Conservation (phyloP, 495 filamentous ascomycete genomes). For the Astrocystis sublimbata region DNA sequence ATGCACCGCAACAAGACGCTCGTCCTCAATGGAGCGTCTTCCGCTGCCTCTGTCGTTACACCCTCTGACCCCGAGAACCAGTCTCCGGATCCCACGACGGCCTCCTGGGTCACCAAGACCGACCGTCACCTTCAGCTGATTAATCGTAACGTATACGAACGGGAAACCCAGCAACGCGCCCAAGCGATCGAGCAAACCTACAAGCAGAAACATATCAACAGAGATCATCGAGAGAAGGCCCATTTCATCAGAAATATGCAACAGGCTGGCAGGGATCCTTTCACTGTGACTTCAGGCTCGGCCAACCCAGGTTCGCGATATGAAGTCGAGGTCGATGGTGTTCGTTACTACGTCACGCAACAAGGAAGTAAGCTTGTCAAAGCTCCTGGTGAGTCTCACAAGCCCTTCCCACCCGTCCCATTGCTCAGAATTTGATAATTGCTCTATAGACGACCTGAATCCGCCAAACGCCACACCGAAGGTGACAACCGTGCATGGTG, state of each 20-base stretch:
- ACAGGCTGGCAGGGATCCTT: constrained; percentile 37
- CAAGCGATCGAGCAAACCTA: constrained; percentile 74
- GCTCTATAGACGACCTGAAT: constrained; percentile 59
- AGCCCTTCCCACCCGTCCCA: neutral
- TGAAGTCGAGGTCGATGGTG: constrained; percentile 72
- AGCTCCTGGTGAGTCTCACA: constrained; percentile 59
- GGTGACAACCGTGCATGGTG: constrained; percentile 72
- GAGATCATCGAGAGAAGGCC: constrained; percentile 64
- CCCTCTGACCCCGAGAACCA: constrained; percentile 31
- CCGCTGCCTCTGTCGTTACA: constrained; percentile 29
- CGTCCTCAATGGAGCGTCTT: constrained; percentile 60
- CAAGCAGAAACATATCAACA: constrained; percentile 58
- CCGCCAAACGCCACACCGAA: constrained; percentile 74
- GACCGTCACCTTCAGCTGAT: constrained; percentile 90
- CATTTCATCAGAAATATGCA: constrained; percentile 47
- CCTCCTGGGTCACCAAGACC: constrained; percentile 73
- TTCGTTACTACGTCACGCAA: constrained; percentile 72
- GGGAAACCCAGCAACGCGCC: constrained; percentile 66
- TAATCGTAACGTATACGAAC: constrained; percentile 79
- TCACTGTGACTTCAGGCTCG: constrained; percentile 37
- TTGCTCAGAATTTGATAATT: constrained; percentile 44
- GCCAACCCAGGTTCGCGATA: constrained; percentile 45
- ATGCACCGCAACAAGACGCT: constrained; percentile 71
- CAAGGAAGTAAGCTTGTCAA: constrained; percentile 85
- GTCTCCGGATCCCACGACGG: constrained; percentile 41